Conservation (phyloP, 163 green algal species). For the Scenedesmus sp. region DNA sequence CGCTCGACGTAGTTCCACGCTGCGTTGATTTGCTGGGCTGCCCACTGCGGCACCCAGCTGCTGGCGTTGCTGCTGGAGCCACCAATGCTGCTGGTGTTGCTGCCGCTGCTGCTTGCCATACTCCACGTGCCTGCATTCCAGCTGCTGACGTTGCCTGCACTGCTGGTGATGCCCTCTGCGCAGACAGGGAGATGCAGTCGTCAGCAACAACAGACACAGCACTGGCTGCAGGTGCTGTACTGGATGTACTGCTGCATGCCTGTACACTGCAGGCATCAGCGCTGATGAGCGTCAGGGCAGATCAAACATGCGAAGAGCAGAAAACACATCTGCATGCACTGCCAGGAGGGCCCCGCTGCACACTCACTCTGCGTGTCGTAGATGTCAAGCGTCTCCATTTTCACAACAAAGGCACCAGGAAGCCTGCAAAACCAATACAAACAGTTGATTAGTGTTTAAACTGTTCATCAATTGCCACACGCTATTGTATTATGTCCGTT, state of each 20-base stretch:
- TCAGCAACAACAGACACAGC: background rate
- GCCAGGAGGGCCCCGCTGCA: background rate
- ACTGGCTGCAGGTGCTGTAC: background rate
- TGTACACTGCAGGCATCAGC: background rate
- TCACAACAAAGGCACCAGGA: background rate
- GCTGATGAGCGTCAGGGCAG: background rate
- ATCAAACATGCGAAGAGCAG: no score
- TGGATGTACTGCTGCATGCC: background rate
- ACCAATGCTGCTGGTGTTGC: background rate
- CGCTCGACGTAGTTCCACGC: background rate
- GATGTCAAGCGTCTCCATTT: background rate
- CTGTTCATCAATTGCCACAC: background rate
- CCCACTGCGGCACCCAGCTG: slow-evolving; percentile 6
- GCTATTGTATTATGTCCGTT: background rate
- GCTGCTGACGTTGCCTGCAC: background rate
- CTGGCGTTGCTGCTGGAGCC: background rate
- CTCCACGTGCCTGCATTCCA: background rate
- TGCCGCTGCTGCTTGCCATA: background rate
- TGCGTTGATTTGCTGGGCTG: background rate
- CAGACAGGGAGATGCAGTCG: background rate
- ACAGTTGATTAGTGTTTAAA: background rate
- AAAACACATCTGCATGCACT: no score
- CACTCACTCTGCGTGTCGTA: background rate
- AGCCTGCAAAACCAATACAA: background rate
- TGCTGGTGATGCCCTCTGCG: background rate